phyloP scores from a whole-genome alignment of 148 eudicot species.

The Pharnaceum exiguum region DNA sequence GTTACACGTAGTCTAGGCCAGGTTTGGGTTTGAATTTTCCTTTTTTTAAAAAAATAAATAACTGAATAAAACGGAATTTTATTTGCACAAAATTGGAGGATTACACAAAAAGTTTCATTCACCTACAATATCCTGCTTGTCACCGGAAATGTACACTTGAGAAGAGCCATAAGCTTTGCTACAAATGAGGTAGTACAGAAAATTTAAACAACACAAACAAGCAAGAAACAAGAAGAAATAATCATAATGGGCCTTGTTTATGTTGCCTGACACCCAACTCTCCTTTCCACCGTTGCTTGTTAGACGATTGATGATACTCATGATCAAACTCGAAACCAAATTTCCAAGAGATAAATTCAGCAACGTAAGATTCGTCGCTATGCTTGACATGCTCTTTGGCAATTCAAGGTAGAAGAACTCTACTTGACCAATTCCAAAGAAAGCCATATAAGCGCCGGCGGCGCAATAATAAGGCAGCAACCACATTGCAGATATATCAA shows the following conservation, averaged over 20 bases:
- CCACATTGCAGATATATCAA: conserved; percentile 61
- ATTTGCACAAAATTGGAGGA: too few species aligned
- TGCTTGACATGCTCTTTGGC: conserved; percentile 59
- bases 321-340: conserved; percentile 37
- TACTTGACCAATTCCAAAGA: conserved; percentile 40
- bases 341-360: conserved; percentile 30
- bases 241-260: conserved; percentile 65
- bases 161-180: conserved; percentile 47
- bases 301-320: conserved; percentile 29
- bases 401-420: conserved; percentile 55
- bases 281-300: conserved; percentile 41
- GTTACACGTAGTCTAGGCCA: too few species aligned
- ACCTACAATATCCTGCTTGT: conserved; percentile 8
- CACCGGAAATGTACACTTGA: conserved; percentile 7
- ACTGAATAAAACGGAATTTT: too few species aligned
- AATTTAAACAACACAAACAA: conserved; percentile 35
- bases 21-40: too few species aligned
- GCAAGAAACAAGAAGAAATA: conserved; percentile 55
- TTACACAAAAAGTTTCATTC: too few species aligned
- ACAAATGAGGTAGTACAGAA: conserved; percentile 43
- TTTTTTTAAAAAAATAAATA: too few species aligned
- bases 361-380: conserved; percentile 34
- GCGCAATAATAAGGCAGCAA: conserved; percentile 58
- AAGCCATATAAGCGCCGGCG: conserved; percentile 39
- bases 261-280: conserved; percentile 64